phyloP scores from a whole-genome alignment of 1,284 basidiomycete species.

The Caloboletus firmus region DNA sequence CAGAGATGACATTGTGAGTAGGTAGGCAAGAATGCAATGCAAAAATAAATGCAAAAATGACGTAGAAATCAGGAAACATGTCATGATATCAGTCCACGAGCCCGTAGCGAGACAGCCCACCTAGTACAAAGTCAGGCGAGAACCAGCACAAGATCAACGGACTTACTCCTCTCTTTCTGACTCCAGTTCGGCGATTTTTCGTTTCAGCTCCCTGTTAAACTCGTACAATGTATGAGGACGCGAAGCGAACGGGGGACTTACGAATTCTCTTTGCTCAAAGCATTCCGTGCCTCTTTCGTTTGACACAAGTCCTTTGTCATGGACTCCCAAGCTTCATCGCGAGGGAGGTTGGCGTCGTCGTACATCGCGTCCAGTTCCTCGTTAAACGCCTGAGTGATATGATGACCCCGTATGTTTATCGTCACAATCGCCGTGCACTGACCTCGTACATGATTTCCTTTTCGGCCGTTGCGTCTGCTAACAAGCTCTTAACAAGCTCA shows the following conservation, averaged over 20 bases:
- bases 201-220: conserved; percentile 60
- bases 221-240: conserved; percentile 3
- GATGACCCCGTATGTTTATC: conserved; percentile 11
- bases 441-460: conserved; percentile 92
- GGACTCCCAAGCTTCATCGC: conserved; percentile 74
- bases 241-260: conserved; percentile 39
- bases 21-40: conserved; percentile 25
- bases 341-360: conserved; percentile 74
- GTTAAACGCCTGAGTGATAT: conserved; percentile 73
- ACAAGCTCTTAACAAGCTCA: conserved; percentile 72
- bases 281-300: conserved; percentile 76
- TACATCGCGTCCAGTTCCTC: conserved; percentile 89
- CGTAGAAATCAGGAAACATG: conserved; percentile 24
- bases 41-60: conserved; percentile 23
- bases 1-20: conserved; percentile 22
- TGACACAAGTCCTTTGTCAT: conserved; percentile 70
- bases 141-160: conserved; percentile 2
- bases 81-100: conserved; percentile 45
- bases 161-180: conserved; percentile 78
- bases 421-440: conserved; percentile 24
- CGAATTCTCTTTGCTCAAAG: conserved; percentile 74
- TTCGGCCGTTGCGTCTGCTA: conserved; percentile 77
- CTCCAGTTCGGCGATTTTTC: conserved; percentile 69
- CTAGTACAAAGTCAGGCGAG: conserved; percentile 39
- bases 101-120: conserved; percentile 63